These are phyloP conservation scores for Pogostemon cablin DNA, from an alignment of 257 asterid species.

Conservation along the genomic window DNA sequence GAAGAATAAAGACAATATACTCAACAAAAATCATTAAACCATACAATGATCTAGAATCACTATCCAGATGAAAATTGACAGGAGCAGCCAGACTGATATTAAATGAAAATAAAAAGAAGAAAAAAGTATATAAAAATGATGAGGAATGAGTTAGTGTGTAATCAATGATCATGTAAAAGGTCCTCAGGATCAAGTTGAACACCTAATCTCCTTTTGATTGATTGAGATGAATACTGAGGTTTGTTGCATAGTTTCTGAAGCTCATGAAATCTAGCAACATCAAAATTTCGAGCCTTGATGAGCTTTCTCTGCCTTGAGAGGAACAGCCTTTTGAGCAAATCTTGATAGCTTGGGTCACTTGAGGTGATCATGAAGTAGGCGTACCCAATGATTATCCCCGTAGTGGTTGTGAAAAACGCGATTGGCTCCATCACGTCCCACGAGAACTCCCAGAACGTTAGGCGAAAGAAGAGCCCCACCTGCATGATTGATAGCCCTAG, in stretches of 20 bases:
- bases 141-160: neutral
- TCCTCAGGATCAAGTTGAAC: constrained; percentile 45
- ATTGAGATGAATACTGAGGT: constrained; percentile 30
- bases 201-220: constrained; percentile 41
- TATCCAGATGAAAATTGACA: too few relatives aligned
- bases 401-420: constrained; percentile 52
- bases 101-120: neutral
- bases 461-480: constrained; percentile 58
- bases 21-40: neutral
- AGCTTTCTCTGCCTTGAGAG: constrained; percentile 60
- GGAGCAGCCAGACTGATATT: neutral
- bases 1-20: too few relatives aligned
- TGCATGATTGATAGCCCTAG: constrained; percentile 50
- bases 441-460: constrained; percentile 70
- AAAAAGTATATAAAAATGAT: too few relatives aligned
- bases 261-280: constrained; percentile 49
- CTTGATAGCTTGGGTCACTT: constrained; percentile 65
- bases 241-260: constrained; percentile 42
- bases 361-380: constrained; percentile 62
- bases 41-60: neutral
- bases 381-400: constrained; percentile 53
- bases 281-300: constrained; percentile 48
- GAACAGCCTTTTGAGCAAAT: constrained; percentile 58
- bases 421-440: constrained; percentile 91
- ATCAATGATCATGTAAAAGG: constrained; percentile 38